A percentile compares a stretch with the other conserved stretches of the same genome.
These are phyloP conservation scores for Lipomyces yamanashiensis DNA, from an alignment of 805 yeast species.

Conservation along the genomic window DNA sequence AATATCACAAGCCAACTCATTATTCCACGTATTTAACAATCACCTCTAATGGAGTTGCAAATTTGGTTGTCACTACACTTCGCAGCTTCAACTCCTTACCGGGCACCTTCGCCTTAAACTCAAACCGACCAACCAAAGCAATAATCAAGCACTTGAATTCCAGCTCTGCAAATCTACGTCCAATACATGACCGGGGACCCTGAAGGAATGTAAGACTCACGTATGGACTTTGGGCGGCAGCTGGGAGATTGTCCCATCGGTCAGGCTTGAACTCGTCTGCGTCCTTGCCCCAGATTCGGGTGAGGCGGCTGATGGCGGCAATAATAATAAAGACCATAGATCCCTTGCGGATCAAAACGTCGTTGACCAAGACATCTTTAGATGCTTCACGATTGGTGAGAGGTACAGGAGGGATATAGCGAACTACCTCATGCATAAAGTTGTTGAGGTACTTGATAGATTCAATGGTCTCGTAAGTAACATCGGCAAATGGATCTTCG, in stretches of 20 bases:
- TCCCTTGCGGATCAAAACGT: slow-evolving; percentile 14
- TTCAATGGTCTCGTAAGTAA: slow-evolving; percentile 23
- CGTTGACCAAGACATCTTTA: slow-evolving; percentile 18
- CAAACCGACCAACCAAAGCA: slow-evolving; percentile 26
- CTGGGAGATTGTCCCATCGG: slow-evolving; percentile 28
- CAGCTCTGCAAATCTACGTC: slow-evolving; percentile 28
- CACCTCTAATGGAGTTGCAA: slow-evolving; percentile 15
- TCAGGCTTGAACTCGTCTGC: slow-evolving; percentile 29
- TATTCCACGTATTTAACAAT: slow-evolving; percentile 11
- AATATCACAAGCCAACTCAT: not conserved
- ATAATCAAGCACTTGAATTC: slow-evolving; percentile 28
- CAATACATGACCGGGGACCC: slow-evolving; percentile 32
- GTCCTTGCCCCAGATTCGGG: slow-evolving; percentile 21
- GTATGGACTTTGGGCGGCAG: slow-evolving; percentile 15
- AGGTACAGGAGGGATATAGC: slow-evolving; percentile 26
- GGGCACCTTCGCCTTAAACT: slow-evolving; percentile 12
- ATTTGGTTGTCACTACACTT: slow-evolving; percentile 19
- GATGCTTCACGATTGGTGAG: slow-evolving; percentile 24
- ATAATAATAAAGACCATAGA: slow-evolving; percentile 12
- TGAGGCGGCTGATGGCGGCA: slow-evolving; percentile 9
- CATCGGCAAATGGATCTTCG: slow-evolving; percentile 1
- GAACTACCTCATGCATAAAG: slow-evolving; percentile 24
- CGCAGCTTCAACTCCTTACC: slow-evolving; percentile 17
- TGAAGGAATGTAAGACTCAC: slow-evolving; percentile 24
- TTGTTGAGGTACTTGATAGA: slow-evolving; percentile 25